A percentile compares a stretch with the other conserved stretches of the same genome.
These are phyloP conservation scores for Pezicula neosporulosa DNA, from an alignment of 2,329 filamentous ascomycete species.

Conservation along the genomic window DNA sequence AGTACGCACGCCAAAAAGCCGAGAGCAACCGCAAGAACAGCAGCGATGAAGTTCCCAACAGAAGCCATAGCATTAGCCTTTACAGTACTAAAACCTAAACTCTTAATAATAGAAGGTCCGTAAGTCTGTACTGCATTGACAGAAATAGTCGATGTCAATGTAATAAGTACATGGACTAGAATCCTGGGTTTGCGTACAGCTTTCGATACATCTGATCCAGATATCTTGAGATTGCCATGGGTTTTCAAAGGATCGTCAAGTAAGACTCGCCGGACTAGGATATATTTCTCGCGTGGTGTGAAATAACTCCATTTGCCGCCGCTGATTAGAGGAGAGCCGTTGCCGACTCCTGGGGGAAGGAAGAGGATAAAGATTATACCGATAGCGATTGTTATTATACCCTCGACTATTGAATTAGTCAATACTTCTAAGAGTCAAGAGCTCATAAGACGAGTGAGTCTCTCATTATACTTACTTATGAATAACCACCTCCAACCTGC, in stretches of 20 bases:
- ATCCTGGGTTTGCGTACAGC: constrained; percentile 3
- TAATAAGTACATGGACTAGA: constrained; percentile 22
- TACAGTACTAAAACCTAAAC: constrained; percentile 22
- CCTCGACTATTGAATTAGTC: background rate
- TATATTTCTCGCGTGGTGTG: constrained; percentile 37
- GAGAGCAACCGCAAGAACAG: constrained; percentile 6
- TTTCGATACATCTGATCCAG: constrained; percentile 2
- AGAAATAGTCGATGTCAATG: constrained; percentile 16
- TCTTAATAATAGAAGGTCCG: constrained; percentile 26
- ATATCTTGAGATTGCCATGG: constrained; percentile 31
- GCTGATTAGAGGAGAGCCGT: constrained; percentile 32
- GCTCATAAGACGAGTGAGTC: background rate
- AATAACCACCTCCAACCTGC: constrained; percentile 5
- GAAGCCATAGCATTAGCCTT: constrained; percentile 25
- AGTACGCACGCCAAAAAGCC: background rate
- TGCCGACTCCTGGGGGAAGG: constrained; percentile 32
- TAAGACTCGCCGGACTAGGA: constrained; percentile 36
- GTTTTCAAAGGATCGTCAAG: constrained; percentile 40
- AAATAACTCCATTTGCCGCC: constrained; percentile 39
- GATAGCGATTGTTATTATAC: background rate
- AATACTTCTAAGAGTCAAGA: background rate
- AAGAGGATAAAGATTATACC: constrained; percentile 32
- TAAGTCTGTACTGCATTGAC: constrained; percentile 24
- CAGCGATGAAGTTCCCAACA: constrained; percentile 12
- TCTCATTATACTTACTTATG: background rate